Base-by-base conservation (phyloP, 129 eudicot species). In the Sambucus nigra region DNA sequence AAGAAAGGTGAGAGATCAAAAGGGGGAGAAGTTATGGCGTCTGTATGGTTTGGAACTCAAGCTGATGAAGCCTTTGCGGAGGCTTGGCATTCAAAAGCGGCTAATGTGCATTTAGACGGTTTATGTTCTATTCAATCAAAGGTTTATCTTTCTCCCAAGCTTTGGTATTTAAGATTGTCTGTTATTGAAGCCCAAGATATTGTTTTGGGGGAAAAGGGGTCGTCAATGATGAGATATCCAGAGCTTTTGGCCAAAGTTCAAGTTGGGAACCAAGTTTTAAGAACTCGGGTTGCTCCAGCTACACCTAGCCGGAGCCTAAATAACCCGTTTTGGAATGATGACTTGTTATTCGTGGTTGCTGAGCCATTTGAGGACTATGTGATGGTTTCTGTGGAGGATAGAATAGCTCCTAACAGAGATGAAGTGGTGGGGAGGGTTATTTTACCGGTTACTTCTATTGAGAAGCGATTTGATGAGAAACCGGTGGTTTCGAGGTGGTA, bases 81-180 rank as follows among this genome's bases (percentile, higher is more conserved):
- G 65, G 95, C 98, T 0, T 91, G 98, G 98, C 98, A 91, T 76
- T 85, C 95, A 0, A 81, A 85, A 67, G 94, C 98, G 2, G 95
- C 95, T 0, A 81, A 76, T 60, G 94, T 91, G 64, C 88, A 82
- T 67, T 67, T 81, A 1, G 89, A 91, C 44, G 94, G 95, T 1
- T 64, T 91, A 15, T 54, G 78, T 61, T 82, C 94, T 25, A 91
- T 85, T 9, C 81, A 76, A n/a, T 91, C 98, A 0, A 91, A 91
- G 73, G 95, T 85, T 17, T 91, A 91, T 72, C 58, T 91, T 2
- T 91, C 98, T 0, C 98, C 98, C n/a, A 85, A 82, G 67, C 69
- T 91, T 29, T 91, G 95, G 95, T 91, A 85, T 23, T 62, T 91
- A 19, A 74, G 98, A 46, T 81, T 91, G 5, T 66, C 76, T 0